Evolutionary conservation across 2,329 filamentous ascomycete genomes (phyloP), one percentile per base, ranked within the genome.

Genomic region (Elsinoe perseae): DNA sequence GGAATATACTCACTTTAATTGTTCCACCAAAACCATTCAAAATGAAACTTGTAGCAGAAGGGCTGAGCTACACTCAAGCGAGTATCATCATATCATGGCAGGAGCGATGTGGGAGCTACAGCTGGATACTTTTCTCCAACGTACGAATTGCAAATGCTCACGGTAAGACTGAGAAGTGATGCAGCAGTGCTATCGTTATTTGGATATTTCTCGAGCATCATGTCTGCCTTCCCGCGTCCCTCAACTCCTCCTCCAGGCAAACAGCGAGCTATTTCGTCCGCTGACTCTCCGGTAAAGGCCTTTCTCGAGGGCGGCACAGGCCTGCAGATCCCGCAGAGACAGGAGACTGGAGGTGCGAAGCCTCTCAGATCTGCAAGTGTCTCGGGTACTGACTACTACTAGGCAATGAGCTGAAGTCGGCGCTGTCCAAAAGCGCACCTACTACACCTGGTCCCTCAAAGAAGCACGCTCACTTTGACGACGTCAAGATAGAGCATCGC

Each of bases 401-500:
- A 52, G 48, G n/a, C n/a, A 12, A 28, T 14, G 53, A 56, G 18
- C 53, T 23, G 23, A 56, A 48, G 27, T 56, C 53, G 10, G 23
- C 53, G 9, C 27, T 56, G 9, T 56, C 53, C 7, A 56, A 56
- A 21, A 56, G 53, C 36, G 53, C 53, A 25, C 53, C 53, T 27
- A 56, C 53, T 2, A 46, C 53, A 30, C 53, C 53, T 30, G 53
- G 53, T 8, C 36, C 18, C 14, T 21, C 53, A 6, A 56, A 56
- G 40, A 56, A 56, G 42, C 53, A 48, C 25, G 53, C 53, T 36
- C 53, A 48, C 25, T 56, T 56, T 21, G 53, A 56, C 23, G 20
- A 56, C 5, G 53, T 44, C n/a, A 44, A 46, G 23, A 42, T 56
- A 23, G 40, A 56, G 42, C 38, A 36, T 28, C 53, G 53, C 8